phyloP scores from a whole-genome alignment of 257 asterid species.

The Coffea eugenioides region DNA sequence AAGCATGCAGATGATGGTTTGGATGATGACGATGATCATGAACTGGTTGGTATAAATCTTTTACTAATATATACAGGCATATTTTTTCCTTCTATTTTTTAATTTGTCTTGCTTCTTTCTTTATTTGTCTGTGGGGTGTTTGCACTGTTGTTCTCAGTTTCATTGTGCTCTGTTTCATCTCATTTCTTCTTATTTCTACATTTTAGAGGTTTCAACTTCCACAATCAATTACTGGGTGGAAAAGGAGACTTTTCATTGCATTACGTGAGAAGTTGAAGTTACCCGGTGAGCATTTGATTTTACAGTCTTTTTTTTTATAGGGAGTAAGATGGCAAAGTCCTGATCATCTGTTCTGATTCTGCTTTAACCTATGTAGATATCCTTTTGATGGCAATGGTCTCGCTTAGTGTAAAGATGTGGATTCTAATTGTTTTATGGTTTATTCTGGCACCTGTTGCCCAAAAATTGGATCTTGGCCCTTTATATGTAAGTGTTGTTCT shows the following conservation, averaged over 20 bases:
- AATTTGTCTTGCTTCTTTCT: neutral
- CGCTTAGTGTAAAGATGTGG: slow-evolving; percentile 70
- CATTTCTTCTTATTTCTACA: slow-evolving; percentile 19
- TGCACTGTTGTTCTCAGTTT: neutral
- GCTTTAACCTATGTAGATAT: slow-evolving; percentile 45
- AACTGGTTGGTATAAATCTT: slow-evolving; percentile 54
- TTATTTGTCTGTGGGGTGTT: neutral
- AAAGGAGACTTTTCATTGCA: slow-evolving; percentile 57
- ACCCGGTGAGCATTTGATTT: slow-evolving; percentile 57
- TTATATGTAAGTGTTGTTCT: slow-evolving; percentile 64
- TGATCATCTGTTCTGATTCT: slow-evolving; percentile 24
- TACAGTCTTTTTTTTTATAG: neutral
- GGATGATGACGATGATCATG: slow-evolving; percentile 74
- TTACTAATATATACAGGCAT: neutral
- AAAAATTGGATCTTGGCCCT: slow-evolving; percentile 68
- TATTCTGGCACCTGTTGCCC: slow-evolving; percentile 75
- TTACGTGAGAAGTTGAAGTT: slow-evolving; percentile 68
- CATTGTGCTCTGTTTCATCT: slow-evolving; percentile 14
- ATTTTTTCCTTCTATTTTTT: neutral
- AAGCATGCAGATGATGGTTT: slow-evolving; percentile 50
- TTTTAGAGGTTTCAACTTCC: slow-evolving; percentile 69
- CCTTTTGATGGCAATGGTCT: slow-evolving; percentile 79
- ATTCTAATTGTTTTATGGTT: slow-evolving; percentile 62
- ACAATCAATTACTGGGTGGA: slow-evolving; percentile 75
- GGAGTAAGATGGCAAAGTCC: slow-evolving; percentile 14